These are phyloP conservation scores for Melampsora americana DNA, from an alignment of 1,284 basidiomycete genomes.

Conservation along the genomic window DNA sequence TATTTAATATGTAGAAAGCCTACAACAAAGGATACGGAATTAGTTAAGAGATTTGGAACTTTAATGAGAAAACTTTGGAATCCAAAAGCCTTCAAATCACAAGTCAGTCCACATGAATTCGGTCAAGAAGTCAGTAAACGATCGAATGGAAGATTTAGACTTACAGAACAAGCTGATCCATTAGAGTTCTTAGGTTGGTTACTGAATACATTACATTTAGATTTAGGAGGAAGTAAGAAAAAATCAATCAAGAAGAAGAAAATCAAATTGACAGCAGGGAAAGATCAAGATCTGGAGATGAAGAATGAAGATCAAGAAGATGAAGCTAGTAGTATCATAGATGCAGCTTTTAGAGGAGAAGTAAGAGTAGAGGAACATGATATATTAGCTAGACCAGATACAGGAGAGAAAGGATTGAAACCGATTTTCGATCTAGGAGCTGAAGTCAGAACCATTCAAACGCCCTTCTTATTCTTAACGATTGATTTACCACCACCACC, in stretches of 20 bases:
- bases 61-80: constrained; percentile 94
- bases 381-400: constrained; percentile 67
- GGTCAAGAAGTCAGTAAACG: constrained; percentile 89
- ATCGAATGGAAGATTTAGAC: constrained; percentile 80
- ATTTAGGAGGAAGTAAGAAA: constrained; percentile 67
- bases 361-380: constrained; percentile 90
- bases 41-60: constrained; percentile 67
- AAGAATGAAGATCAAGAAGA: neutral
- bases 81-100: constrained; percentile 88
- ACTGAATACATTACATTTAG: constrained; percentile 84
- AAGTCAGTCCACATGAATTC: constrained; percentile 97
- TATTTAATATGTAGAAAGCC: constrained; percentile 60
- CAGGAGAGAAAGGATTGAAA: constrained; percentile 65
- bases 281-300: constrained; percentile 37
- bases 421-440: constrained; percentile 86
- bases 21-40: constrained; percentile 60
- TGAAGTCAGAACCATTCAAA: constrained; percentile 69
- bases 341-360: constrained; percentile 89
- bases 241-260: constrained; percentile 25
- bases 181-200: constrained; percentile 95
- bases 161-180: constrained; percentile 92
- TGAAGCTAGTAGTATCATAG: constrained; percentile 69
- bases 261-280: neutral
- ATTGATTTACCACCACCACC: constrained; percentile 94
- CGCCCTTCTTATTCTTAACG: constrained; percentile 91